These are phyloP conservation scores for Alectoria sarmentosa DNA, from an alignment of 495 filamentous ascomycete genomes.

Conservation along the genomic window DNA sequence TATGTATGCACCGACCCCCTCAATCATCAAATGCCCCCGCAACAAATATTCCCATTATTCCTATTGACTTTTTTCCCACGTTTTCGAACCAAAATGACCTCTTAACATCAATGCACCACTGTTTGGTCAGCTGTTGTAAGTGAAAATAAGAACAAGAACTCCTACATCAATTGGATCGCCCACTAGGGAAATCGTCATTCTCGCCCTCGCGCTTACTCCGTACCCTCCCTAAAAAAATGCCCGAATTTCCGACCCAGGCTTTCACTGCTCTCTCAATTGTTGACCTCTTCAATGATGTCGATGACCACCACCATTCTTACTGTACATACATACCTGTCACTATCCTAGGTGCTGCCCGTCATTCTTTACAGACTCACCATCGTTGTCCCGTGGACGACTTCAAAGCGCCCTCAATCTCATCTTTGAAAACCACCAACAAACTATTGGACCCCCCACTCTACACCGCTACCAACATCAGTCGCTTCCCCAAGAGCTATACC, in stretches of 20 bases:
- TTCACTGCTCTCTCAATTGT: background rate
- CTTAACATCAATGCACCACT: too few relatives aligned
- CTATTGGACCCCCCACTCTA: constrained; percentile 6
- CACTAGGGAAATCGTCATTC: background rate
- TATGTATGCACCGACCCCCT: too few relatives aligned
- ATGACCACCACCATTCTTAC: constrained; percentile 10
- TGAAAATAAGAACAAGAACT: background rate
- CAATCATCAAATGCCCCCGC: background rate
- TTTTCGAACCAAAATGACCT: too few relatives aligned
- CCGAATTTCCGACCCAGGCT: background rate
- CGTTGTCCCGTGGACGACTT: constrained; percentile 6
- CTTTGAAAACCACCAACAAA: constrained; percentile 6
- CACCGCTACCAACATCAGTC: constrained; percentile 10
- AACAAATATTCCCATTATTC: background rate
- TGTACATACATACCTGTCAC: constrained; percentile 25
- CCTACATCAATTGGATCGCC: background rate
- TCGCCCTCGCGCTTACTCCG: background rate
- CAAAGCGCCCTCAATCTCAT: constrained; percentile 15
- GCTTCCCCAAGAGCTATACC: background rate
- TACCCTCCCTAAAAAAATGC: background rate
- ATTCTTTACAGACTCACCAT: constrained; percentile 20
- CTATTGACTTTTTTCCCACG: too few relatives aligned
- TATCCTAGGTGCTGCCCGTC: constrained; percentile 14
- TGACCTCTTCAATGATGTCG: constrained; percentile 4
- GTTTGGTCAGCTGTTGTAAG: background rate